Percentiles rank a stretch among this genome's conserved stretches.
Conservation (phyloP, 2,329 filamentous ascomycete genomes). For the Microdochium bolleyi region DNA sequence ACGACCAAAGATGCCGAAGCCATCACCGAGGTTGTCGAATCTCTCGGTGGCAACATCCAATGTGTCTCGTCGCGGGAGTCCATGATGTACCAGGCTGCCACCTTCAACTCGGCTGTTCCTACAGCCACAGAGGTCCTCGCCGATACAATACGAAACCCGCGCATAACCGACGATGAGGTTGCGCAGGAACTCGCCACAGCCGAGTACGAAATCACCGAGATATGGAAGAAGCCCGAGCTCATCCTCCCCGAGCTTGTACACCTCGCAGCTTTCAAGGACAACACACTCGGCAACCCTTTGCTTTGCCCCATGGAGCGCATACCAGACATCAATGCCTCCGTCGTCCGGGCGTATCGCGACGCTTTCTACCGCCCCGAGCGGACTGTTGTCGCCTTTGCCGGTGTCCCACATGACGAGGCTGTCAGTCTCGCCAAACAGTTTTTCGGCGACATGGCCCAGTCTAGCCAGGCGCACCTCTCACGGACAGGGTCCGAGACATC, state of each 20-base stretch:
- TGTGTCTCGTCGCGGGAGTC: slow-evolving; percentile 92
- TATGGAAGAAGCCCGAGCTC: slow-evolving; percentile 94
- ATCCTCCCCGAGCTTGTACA: slow-evolving; percentile 94
- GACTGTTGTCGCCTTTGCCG: slow-evolving; percentile 92
- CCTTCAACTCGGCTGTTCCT: slow-evolving; percentile 88
- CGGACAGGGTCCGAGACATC: slow-evolving; percentile 53
- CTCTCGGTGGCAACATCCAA: slow-evolving; percentile 89
- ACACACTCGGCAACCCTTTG: slow-evolving; percentile 89
- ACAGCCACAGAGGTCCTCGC: slow-evolving; percentile 77
- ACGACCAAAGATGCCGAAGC: slow-evolving; percentile 64
- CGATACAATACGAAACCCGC: slow-evolving; percentile 84
- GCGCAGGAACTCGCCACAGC: slow-evolving; percentile 81
- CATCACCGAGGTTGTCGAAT: slow-evolving; percentile 83
- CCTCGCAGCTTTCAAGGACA: slow-evolving; percentile 91
- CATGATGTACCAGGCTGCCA: slow-evolving; percentile 97
- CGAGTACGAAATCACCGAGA: slow-evolving; percentile 92
- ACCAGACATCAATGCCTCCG: slow-evolving; percentile 60
- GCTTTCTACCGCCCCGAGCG: slow-evolving; percentile 83
- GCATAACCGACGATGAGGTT: slow-evolving; percentile 81
- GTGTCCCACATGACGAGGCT: slow-evolving; percentile 74
- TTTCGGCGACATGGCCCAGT: slow-evolving; percentile 81
- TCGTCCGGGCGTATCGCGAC: slow-evolving; percentile 71
- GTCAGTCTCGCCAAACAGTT: slow-evolving; percentile 72
- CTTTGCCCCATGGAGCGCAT: slow-evolving; percentile 84
- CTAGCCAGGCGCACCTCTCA: slow-evolving; percentile 39